Conservation (phyloP, 192 early-diverging fungal genomes). For the Linnemannia hyalina region DNA sequence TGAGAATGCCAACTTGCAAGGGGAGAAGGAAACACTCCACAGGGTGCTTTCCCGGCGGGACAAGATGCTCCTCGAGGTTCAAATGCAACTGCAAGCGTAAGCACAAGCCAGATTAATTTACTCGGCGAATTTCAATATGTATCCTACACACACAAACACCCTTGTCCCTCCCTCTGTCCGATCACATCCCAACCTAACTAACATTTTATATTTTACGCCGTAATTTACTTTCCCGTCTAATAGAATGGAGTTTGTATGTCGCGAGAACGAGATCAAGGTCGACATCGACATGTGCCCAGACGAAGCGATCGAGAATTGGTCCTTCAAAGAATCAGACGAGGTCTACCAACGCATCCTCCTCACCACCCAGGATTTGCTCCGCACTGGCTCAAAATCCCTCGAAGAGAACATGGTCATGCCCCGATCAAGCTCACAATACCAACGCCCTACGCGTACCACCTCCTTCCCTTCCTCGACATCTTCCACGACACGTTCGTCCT, state of each 20-base stretch:
- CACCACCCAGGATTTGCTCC: conserved; percentile 43
- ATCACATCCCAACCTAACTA: no score
- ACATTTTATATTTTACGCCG: no score
- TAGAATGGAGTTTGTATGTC: conserved; percentile 50
- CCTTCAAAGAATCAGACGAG: conserved; percentile 48
- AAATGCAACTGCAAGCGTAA: conserved; percentile 49
- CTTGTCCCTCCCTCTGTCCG: no score
- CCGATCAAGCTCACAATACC: conserved; percentile 9
- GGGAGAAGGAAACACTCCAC: conserved; percentile 38
- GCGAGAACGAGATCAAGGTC: conserved; percentile 47
- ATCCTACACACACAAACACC: no score
- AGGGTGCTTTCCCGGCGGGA: conserved; percentile 28
- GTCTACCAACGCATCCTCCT: conserved; percentile 46
- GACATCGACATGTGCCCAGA: conserved; percentile 49
- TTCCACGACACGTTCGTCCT: background rate
- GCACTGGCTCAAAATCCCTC: conserved; percentile 28
- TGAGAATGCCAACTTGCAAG: conserved; percentile 47
- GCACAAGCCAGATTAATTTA: conserved; percentile 12
- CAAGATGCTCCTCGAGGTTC: conserved; percentile 34
- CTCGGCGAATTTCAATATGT: background rate
- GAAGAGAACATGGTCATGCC: conserved; percentile 16
- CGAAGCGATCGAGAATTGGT: conserved; percentile 47
- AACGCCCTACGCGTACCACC: background rate
- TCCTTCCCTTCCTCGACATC: conserved; percentile 17
- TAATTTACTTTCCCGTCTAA: background rate